phyloP scores from a whole-genome alignment of 495 filamentous ascomycete genomes.

The Lepidopterella palustris region DNA sequence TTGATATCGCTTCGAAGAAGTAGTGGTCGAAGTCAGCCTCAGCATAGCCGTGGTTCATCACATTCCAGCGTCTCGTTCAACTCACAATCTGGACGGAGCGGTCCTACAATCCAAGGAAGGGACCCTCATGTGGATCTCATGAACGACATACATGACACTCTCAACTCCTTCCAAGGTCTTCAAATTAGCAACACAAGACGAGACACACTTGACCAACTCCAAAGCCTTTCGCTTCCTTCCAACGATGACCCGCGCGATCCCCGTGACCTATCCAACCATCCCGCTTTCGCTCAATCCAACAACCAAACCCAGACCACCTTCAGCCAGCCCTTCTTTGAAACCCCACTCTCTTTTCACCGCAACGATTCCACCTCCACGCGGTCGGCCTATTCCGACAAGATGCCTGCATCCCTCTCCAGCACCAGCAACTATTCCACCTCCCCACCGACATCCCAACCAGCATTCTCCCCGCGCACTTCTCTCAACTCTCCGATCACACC shows the following conservation, averaged over 20 bases:
- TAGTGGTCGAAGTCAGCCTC: not conserved
- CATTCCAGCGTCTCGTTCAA: slow-evolving; percentile 3
- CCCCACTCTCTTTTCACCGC: slow-evolving; percentile 8
- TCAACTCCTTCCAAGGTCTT: slow-evolving; percentile 20
- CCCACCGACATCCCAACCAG: not conserved
- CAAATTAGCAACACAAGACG: slow-evolving; percentile 2
- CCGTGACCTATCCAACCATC: not conserved
- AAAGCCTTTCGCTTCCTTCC: too few relatives aligned
- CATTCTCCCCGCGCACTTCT: not conserved
- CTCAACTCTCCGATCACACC: not conserved
- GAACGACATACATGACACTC: slow-evolving; percentile 27
- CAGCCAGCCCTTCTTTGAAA: not conserved
- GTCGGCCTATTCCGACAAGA: slow-evolving; percentile 20
- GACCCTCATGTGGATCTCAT: slow-evolving; percentile 13
- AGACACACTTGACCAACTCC: slow-evolving; percentile 2
- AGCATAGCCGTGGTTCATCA: not conserved
- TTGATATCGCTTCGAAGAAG: slow-evolving; percentile 4
- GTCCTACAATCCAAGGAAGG: slow-evolving; percentile 9
- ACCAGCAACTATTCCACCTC: slow-evolving; percentile 17
- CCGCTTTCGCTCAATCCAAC: not conserved
- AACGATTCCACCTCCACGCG: slow-evolving; percentile 9
- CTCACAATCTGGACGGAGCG: not conserved
- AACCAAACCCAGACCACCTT: not conserved
- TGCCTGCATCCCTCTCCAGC: slow-evolving; percentile 22
- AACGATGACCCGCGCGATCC: too few relatives aligned